phyloP scores from a whole-genome alignment of 345 rosid species.

The Gossypium mustelinum region DNA sequence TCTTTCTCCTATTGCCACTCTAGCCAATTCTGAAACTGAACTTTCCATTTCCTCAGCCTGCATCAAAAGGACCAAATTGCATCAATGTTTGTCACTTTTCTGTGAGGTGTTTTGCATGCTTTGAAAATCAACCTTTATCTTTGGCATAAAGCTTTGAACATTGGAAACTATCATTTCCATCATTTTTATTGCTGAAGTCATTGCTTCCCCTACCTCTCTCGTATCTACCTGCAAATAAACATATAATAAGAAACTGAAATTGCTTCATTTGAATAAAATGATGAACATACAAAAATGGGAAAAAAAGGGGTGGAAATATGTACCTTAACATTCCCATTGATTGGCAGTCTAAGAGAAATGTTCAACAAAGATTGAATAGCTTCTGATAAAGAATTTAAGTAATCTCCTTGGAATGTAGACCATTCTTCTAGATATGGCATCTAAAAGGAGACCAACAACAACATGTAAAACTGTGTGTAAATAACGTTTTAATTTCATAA shows the following conservation, averaged over 20 bases:
- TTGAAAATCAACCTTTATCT: slow-evolving; percentile 33
- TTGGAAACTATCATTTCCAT: slow-evolving; percentile 52
- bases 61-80: slow-evolving; percentile 10
- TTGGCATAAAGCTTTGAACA: slow-evolving; percentile 46
- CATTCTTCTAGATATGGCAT: slow-evolving; percentile 74
- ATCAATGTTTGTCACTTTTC: not conserved
- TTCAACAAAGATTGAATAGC: slow-evolving; percentile 55
- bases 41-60: slow-evolving; percentile 70
- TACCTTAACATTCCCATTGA: slow-evolving; percentile 54
- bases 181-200: slow-evolving; percentile 48
- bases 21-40: slow-evolving; percentile 65
- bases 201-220: slow-evolving; percentile 54
- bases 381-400: slow-evolving; percentile 51
- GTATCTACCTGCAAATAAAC: slow-evolving; percentile 46
- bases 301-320: not conserved
- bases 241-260: not conserved
- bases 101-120: not conserved
- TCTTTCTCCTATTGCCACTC: slow-evolving; percentile 56
- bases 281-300: not conserved
- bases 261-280: not conserved
- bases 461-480: not conserved
- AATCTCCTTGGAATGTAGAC: slow-evolving; percentile 52
- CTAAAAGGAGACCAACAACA: slow-evolving; percentile 28
- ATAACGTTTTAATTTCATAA: not conserved
- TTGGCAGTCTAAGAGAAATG: slow-evolving; percentile 56